Evolutionary conservation across 2,329 filamentous ascomycete species (phyloP).

Genomic region (Colletotrichum karsti): DNA sequence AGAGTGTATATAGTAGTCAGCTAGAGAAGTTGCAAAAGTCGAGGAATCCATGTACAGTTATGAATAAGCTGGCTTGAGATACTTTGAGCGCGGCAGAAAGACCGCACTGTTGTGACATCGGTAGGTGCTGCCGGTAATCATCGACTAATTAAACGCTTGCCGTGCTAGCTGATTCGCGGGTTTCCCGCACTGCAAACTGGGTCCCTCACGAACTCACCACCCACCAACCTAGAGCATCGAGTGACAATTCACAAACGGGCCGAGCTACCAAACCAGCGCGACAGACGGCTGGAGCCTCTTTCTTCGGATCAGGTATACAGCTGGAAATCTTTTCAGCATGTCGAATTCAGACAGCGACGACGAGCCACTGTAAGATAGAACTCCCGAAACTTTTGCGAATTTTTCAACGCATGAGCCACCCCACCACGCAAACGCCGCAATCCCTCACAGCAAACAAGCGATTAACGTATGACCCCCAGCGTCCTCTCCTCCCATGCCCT

Average conservation of each 20-base stretch:
- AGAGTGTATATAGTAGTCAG: conserved; percentile 40
- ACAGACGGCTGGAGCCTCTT: too few species aligned
- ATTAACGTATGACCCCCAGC: conserved; percentile 43
- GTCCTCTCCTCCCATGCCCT: conserved; percentile 73
- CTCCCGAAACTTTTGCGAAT: not conserved
- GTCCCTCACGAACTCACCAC: not conserved
- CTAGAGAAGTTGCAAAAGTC: conserved; percentile 35
- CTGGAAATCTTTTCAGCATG: conserved; percentile 1
- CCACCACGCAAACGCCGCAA: not conserved
- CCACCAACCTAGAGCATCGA: too few species aligned
- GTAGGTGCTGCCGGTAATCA: too few species aligned
- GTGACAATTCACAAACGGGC: too few species aligned
- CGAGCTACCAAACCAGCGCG: too few species aligned
- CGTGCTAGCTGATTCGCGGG: conserved; percentile 16
- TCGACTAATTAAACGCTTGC: not conserved
- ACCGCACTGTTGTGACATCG: too few species aligned
- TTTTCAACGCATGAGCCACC: not conserved
- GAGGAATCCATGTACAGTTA: conserved; percentile 25
- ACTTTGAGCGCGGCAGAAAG: not conserved
- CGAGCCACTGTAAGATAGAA: conserved; percentile 58
- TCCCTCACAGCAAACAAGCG: not conserved
- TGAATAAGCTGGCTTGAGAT: too few species aligned
- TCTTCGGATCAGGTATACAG: too few species aligned
- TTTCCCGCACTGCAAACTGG: conserved; percentile 8
- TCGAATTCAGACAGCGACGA: conserved; percentile 47